phyloP scores from a whole-genome alignment of 2,329 filamentous ascomycete species.

The Pestalotiopsis sp. region DNA sequence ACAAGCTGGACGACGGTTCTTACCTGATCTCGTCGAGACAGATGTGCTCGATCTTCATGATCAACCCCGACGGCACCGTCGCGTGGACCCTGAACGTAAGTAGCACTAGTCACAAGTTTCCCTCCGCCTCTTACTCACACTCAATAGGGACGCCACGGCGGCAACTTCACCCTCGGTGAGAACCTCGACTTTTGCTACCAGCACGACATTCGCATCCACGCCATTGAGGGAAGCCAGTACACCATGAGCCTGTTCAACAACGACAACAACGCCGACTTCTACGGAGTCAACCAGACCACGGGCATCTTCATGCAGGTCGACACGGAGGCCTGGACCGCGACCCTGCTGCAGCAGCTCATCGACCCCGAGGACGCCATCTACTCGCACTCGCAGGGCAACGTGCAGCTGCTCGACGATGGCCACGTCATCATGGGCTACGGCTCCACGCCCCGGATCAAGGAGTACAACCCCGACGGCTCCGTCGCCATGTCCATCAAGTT shows the following conservation, averaged over 20 bases:
- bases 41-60: constrained; percentile 25
- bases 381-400: constrained; percentile 23
- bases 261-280: constrained; percentile 28
- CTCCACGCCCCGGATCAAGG: constrained; percentile 36
- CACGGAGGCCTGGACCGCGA: constrained; percentile 29
- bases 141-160: constrained; percentile 24
- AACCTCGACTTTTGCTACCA: constrained; percentile 34
- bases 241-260: constrained; percentile 38
- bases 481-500: constrained; percentile 35
- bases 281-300: constrained; percentile 23
- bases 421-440: constrained; percentile 38
- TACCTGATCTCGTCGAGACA: constrained; percentile 29
- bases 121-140: constrained; percentile 3
- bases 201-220: constrained; percentile 34
- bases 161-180: constrained; percentile 22
- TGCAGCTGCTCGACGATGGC: constrained; percentile 22
- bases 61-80: constrained; percentile 23
- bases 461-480: constrained; percentile 33
- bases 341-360: constrained; percentile 23
- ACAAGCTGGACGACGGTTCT: constrained; percentile 26
- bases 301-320: constrained; percentile 26
- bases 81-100: constrained; percentile 27
- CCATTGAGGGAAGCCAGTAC: constrained; percentile 21
- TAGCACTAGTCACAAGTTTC: neutral
- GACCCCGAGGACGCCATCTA: constrained; percentile 22